phyloP scores from a whole-genome alignment of 345 rosid genomes.

The Citrus medica region DNA sequence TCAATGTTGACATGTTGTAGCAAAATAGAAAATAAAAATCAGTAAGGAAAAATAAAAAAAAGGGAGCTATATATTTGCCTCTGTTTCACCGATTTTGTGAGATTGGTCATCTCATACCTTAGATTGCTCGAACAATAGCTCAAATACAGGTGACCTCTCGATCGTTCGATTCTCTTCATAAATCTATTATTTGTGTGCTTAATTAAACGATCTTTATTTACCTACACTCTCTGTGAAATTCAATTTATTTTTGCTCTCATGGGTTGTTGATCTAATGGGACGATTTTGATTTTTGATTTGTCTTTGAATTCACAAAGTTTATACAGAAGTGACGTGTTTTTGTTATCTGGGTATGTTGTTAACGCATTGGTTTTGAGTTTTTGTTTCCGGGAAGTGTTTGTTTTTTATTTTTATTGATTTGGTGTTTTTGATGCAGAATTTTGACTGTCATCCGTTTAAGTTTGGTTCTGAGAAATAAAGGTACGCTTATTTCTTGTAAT shows the following conservation, averaged over 20 bases:
- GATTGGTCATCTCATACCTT: conserved; percentile 24
- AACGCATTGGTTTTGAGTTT: conserved; percentile 19
- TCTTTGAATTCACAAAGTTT: not conserved
- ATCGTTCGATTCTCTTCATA: conserved; percentile 18
- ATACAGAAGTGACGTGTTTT: not conserved
- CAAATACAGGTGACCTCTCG: conserved; percentile 28
- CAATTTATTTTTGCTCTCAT: not conserved
- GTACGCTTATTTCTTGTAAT: not conserved
- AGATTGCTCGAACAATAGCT: conserved; percentile 30
- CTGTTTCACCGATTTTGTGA: conserved; percentile 18
- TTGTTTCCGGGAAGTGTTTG: not conserved
- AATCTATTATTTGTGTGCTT: conserved; percentile 12
- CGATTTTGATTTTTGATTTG: conserved; percentile 17
- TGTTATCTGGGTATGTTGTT: conserved; percentile 20
- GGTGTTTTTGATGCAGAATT: conserved; percentile 12
- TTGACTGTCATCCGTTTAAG: conserved; percentile 1
- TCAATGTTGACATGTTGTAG: not conserved
- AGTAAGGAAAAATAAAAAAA: not conserved
- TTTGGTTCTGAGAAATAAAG: conserved; percentile 14
- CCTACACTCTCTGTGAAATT: not conserved
- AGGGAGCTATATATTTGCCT: conserved; percentile 9
- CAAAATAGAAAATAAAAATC: not conserved
- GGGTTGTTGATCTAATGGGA: conserved; percentile 21
- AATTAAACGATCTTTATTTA: conserved; percentile 15
- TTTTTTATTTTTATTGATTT: conserved; percentile 14